Percentiles rank a stretch among this genome's conserved stretches.
Conservation (phyloP, 768 basidiomycete species). For the Exidia glandulosa region DNA sequence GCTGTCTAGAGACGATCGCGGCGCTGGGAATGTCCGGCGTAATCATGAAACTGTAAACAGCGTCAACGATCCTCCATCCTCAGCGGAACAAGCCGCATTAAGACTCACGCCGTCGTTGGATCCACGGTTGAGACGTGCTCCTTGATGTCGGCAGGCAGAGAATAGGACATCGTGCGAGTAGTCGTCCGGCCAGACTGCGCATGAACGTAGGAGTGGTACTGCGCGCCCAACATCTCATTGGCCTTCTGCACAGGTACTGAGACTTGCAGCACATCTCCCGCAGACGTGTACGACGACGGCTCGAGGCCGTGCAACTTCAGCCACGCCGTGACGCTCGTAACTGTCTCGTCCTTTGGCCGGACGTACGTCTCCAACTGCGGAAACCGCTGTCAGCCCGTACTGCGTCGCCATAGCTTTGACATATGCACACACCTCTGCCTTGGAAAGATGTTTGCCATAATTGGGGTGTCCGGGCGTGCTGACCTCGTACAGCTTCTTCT, state of each 20-base stretch:
- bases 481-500: background rate
- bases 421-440: background rate
- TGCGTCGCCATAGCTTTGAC: background rate
- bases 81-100: background rate
- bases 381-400: background rate
- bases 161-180: conserved; percentile 49
- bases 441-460: background rate
- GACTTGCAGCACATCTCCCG: background rate
- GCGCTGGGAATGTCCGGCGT: background rate
- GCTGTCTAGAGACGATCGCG: background rate
- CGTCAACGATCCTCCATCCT: background rate
- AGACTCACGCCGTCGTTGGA: conserved; percentile 46
- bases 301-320: background rate
- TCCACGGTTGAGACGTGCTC: conserved; percentile 48
- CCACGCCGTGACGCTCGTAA: background rate
- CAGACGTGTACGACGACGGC: background rate
- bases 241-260: background rate
- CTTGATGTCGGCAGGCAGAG: conserved; percentile 42
- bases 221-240: conserved; percentile 16
- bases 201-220: conserved; percentile 49
- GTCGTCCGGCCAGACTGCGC: conserved; percentile 32
- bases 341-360: background rate
- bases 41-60: background rate
- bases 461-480: background rate
- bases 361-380: background rate